Percentiles rank a stretch among this genome's conserved stretches.
phyloP scores from a whole-genome alignment of 345 rosid genomes.

The Litchi chinensis region DNA sequence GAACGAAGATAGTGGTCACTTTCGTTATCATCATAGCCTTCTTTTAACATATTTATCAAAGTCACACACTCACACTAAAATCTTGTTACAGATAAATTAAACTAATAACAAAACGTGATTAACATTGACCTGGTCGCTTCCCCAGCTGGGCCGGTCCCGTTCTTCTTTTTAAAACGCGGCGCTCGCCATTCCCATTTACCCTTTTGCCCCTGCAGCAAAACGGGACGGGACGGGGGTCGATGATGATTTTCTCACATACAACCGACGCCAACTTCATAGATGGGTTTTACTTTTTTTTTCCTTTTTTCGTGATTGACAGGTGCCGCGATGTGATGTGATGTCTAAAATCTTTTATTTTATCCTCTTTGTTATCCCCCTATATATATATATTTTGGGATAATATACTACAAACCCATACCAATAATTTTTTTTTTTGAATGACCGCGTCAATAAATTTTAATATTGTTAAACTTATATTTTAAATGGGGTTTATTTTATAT shows the following conservation, averaged over 20 bases:
- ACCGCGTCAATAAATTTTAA: too few species aligned
- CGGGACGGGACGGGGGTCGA: not conserved
- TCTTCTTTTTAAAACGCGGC: constrained; percentile 20
- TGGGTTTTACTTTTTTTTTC: not conserved
- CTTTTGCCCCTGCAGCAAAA: constrained; percentile 5
- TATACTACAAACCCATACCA: too few species aligned
- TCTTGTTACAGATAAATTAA: constrained; percentile 12
- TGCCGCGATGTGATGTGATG: constrained; percentile 8
- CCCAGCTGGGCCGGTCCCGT: constrained; percentile 23
- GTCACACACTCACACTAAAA: constrained; percentile 2
- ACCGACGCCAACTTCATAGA: not conserved
- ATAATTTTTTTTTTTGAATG: too few species aligned
- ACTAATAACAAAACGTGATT: constrained; percentile 10
- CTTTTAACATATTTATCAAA: constrained; percentile 5
- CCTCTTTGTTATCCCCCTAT: too few species aligned
- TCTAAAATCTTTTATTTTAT: not conserved
- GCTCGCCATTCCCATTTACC: not conserved
- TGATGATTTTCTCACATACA: too few species aligned
- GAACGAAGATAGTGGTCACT: constrained; percentile 21
- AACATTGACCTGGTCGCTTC: constrained; percentile 21
- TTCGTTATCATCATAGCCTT: constrained; percentile 21
- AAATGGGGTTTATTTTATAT: too few species aligned
- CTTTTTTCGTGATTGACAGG: constrained; percentile 9
- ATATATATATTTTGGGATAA: too few species aligned
- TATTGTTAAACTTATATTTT: too few species aligned